A percentile compares a stretch with the other conserved stretches of the same genome.
Evolutionary conservation across 2,329 filamentous ascomycete genomes (phyloP).

Genomic region (Talaromyces islandicus): DNA sequence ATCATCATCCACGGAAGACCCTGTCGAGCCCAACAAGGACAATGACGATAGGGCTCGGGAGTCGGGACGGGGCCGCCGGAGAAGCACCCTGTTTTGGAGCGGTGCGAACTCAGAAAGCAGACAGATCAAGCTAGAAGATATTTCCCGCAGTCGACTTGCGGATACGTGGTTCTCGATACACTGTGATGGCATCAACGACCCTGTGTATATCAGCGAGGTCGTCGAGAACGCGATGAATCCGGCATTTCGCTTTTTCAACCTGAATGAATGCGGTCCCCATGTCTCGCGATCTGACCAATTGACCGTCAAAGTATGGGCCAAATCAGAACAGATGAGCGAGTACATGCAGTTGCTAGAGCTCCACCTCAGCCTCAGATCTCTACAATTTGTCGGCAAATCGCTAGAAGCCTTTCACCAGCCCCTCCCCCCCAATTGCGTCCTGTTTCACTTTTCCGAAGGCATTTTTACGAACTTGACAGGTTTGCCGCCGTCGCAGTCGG

Average conservation of each 20-base stretch:
- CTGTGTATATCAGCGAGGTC: conserved; percentile 86
- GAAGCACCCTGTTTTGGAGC: conserved; percentile 59
- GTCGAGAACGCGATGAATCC: conserved; percentile 80
- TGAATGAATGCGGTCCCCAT: conserved; percentile 56
- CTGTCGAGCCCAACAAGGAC: conserved; percentile 9
- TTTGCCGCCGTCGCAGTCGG: conserved; percentile 45
- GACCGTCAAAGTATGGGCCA: conserved; percentile 69
- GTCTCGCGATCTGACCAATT: conserved; percentile 62
- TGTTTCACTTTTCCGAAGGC: conserved; percentile 82
- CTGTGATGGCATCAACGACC: conserved; percentile 57
- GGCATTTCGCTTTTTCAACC: conserved; percentile 78
- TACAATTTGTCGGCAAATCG: conserved; percentile 71
- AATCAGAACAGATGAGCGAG: conserved; percentile 46
- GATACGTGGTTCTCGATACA: conserved; percentile 88
- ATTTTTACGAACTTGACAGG: conserved; percentile 72
- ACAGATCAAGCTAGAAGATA: conserved; percentile 70
- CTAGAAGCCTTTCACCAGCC: conserved; percentile 61
- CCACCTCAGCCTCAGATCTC: conserved; percentile 60
- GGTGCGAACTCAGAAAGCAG: conserved; percentile 54
- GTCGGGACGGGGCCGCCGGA: conserved; percentile 25
- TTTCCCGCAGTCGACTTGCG: conserved; percentile 66
- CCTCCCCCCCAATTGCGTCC: conserved; percentile 72
- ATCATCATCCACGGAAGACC: neutral
- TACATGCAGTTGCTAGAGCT: conserved; percentile 67
- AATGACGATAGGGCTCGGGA: conserved; percentile 15